A percentile compares a stretch with the other conserved stretches of the same genome.
Evolutionary conservation across 2,329 filamentous ascomycete genomes (phyloP).

Genomic region (Colletotrichum sp.): DNA sequence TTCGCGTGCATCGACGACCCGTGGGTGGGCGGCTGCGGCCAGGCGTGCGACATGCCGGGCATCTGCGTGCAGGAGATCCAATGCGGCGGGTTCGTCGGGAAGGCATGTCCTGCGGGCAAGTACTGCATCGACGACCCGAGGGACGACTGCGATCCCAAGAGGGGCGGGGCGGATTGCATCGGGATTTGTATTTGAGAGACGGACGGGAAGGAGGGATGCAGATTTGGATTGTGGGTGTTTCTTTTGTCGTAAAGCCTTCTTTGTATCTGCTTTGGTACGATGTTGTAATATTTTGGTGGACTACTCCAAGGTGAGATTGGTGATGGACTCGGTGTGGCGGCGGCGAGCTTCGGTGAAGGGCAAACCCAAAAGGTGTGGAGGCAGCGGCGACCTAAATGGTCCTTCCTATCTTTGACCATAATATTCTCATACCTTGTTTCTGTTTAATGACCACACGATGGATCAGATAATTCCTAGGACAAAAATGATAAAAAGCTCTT

Average conservation of each 20-base stretch:
- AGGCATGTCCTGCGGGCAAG: conserved; percentile 26
- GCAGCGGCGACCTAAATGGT: neutral
- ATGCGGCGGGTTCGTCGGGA: conserved; percentile 32
- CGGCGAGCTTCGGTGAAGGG: neutral
- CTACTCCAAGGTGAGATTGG: neutral
- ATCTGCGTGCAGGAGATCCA: conserved; percentile 30
- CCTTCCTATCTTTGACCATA: neutral
- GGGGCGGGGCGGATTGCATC: conserved; percentile 32
- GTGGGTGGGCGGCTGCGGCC: conserved; percentile 32
- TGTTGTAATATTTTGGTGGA: neutral
- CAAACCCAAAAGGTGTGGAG: neutral
- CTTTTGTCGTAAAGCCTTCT: neutral
- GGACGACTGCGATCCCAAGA: conserved; percentile 31
- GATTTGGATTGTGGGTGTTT: neutral
- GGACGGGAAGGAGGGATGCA: neutral
- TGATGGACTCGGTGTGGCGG: neutral
- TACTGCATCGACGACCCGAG: conserved; percentile 33
- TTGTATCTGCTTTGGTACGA: neutral
- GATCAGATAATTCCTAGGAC: neutral
- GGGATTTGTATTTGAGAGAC: conserved; percentile 34
- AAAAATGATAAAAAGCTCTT: neutral
- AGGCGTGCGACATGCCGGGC: conserved; percentile 38
- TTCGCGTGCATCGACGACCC: conserved; percentile 38
- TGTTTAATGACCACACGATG: neutral
- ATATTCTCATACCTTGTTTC: neutral